These are phyloP conservation scores for Podospora pseudoanserina DNA, from an alignment of 495 filamentous ascomycete genomes.

Conservation along the genomic window DNA sequence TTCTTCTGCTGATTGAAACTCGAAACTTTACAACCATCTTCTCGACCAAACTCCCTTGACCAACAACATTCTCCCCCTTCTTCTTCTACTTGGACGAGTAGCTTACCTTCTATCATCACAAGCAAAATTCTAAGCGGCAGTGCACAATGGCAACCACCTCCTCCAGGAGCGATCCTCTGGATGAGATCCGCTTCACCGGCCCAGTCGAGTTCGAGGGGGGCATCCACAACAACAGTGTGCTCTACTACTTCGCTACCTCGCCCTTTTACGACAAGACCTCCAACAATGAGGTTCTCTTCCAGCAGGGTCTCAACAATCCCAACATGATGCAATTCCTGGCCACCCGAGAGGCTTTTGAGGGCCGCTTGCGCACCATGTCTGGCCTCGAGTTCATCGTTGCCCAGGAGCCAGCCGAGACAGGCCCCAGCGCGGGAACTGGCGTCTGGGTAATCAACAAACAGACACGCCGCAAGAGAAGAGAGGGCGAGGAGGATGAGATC, in stretches of 20 bases:
- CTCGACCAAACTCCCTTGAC: not conserved
- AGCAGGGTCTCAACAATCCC: slow-evolving; percentile 69
- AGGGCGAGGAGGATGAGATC: slow-evolving; percentile 59
- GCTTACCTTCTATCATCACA: not conserved
- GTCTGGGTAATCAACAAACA: slow-evolving; percentile 95
- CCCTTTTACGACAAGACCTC: slow-evolving; percentile 88
- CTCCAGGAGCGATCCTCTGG: slow-evolving; percentile 53
- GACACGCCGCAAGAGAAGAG: slow-evolving; percentile 60
- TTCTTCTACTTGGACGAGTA: not conserved
- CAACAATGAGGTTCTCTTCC: slow-evolving; percentile 76
- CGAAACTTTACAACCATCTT: not conserved
- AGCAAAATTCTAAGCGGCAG: no score
- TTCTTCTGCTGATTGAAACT: not conserved
- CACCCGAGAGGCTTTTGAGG: slow-evolving; percentile 78
- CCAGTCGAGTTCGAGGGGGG: slow-evolving; percentile 56
- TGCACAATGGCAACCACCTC: not conserved
- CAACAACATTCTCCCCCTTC: not conserved
- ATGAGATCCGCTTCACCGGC: slow-evolving; percentile 75
- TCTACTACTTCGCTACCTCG: slow-evolving; percentile 85
- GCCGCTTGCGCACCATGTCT: slow-evolving; percentile 67
- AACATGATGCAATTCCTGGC: slow-evolving; percentile 55
- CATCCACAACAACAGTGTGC: slow-evolving; percentile 63
- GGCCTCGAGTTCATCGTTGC: slow-evolving; percentile 79
- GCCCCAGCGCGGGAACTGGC: slow-evolving; percentile 60
- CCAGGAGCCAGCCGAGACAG: slow-evolving; percentile 68